Base-by-base conservation (phyloP, 768 basidiomycete genomes). In the Boletus pseudo-olivaceus region DNA sequence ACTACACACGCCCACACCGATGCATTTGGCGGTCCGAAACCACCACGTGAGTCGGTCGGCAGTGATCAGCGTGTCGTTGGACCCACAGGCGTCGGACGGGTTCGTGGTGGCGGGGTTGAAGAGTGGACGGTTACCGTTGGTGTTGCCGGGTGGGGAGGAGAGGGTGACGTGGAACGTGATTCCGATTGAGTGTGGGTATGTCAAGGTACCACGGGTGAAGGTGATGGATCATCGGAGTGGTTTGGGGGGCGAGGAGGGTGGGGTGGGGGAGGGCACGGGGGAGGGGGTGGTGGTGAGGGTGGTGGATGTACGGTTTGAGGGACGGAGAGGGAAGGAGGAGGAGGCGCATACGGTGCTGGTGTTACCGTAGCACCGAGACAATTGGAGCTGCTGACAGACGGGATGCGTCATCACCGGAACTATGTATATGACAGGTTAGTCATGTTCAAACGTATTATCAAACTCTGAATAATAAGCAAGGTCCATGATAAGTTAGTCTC, bases 91-190 rank as follows among this genome's bases (percentile, higher is more conserved):
- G 15, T 71, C 78, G 12, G 90, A 90, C 39, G 76, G 79, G n/a
- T 96, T 97, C 68, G 82, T 94, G 15, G 82, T 93, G 40, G 81
- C 90, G 3, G 94, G 95, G 0, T 66, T 88, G 34, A 76, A 90
- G 44, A 80, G 75, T 46, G 82, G 83, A 4, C 79, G 84, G 10
- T 59, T 92, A 9, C 85, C 90, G 3, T 71, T 87, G 42, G 72
- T 98, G n/a, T 73, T 90, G 40, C 87, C 93, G 0, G 85, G 85
- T 6, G 73, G 77, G 27, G 89, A 91, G 67, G 84, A 84, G 60
- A 76, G 68, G 54, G 48, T 92, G 20, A 71, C 71, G 10, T 93
- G 89, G 87, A 80, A 77, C 29, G 65, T 91, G 32, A 78, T 90
- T 29, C 87, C 90, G 2, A 68, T 91, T 37, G 87, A 88, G 55